A percentile compares a stretch with the other conserved stretches of the same genome.
Conservation (phyloP, 208 protist genomes). For the Trypanosomatidae sp. region DNA sequence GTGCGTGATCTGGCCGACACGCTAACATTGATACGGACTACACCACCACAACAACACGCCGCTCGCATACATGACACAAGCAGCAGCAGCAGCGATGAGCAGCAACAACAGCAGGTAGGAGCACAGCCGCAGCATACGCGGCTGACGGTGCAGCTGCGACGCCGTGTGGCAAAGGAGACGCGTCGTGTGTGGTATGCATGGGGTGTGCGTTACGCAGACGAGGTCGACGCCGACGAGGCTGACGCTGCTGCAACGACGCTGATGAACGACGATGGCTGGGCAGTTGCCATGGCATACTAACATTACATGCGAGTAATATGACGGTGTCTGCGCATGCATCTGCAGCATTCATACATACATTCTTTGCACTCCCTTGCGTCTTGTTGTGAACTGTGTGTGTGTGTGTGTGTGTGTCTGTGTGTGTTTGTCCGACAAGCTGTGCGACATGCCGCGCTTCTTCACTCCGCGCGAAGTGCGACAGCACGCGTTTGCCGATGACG, state of each 20-base stretch:
- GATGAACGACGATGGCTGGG: conserved; percentile 65
- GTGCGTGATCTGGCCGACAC: conserved; percentile 12
- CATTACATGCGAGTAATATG: not conserved
- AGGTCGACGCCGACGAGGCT: conserved; percentile 3
- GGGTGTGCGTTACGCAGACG: conserved; percentile 4
- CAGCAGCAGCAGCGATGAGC: not conserved
- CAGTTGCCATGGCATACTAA: conserved; percentile 22
- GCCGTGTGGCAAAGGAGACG: conserved; percentile 9
- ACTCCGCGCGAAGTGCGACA: conserved; percentile 80
- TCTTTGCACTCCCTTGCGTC: not conserved
- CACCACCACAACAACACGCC: not conserved
- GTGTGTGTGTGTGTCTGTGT: not conserved
- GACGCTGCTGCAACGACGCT: not conserved
- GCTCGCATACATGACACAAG: not conserved
- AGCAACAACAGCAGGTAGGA: not conserved
- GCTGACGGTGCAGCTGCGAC: conserved; percentile 21
- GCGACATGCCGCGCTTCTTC: conserved; percentile 67
- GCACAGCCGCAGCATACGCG: not conserved
- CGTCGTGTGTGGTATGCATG: conserved; percentile 70
- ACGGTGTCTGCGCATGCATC: not conserved
- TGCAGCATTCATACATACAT: not conserved
- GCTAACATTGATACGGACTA: not conserved
- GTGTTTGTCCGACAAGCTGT: not conserved
- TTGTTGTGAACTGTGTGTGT: conserved; percentile 1
- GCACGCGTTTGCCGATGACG: conserved; percentile 82